These are phyloP conservation scores for Lyophyllum semitale DNA, from an alignment of 768 basidiomycete species.

Conservation along the genomic window DNA sequence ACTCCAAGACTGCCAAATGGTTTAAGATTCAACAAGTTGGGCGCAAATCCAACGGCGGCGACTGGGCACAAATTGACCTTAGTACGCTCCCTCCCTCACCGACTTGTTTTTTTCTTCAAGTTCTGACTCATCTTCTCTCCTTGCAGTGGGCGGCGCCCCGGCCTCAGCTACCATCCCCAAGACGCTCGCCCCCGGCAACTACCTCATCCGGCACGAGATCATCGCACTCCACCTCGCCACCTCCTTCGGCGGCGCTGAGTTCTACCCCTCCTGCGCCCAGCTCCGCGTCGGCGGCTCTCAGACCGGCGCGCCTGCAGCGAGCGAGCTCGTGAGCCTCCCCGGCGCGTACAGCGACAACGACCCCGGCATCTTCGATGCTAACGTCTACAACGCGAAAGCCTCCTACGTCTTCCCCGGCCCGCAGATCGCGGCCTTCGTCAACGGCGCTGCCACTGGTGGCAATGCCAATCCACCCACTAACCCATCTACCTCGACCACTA, in stretches of 20 bases:
- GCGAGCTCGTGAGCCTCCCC: conserved; percentile 65
- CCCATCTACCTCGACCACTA: not conserved
- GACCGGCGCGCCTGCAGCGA: conserved; percentile 44
- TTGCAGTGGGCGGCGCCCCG: conserved; percentile 39
- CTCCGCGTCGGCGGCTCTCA: conserved; percentile 56
- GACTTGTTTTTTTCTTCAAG: not conserved
- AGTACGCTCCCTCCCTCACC: conserved; percentile 36
- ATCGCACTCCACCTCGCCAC: conserved; percentile 72
- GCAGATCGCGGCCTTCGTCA: conserved; percentile 42
- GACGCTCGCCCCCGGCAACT: conserved; percentile 65
- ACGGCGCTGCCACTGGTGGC: conserved; percentile 11
- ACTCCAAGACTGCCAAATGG: conserved; percentile 62
- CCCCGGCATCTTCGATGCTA: conserved; percentile 67
- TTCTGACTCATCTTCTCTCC: not conserved
- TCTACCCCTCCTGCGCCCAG: conserved; percentile 75
- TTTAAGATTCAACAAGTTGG: conserved; percentile 71
- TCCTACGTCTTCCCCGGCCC: conserved; percentile 55
- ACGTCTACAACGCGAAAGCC: conserved; percentile 35
- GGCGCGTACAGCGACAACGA: conserved; percentile 74
- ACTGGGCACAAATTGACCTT: conserved; percentile 58
- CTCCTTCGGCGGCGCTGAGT: conserved; percentile 67
- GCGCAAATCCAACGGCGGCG: conserved; percentile 30
- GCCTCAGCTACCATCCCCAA: conserved; percentile 46
- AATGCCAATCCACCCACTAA: conserved; percentile 8
- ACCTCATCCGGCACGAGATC: conserved; percentile 79